Evolutionary conservation across 352 stramenopile species (phyloP), one percentile per base, ranked within the genome.

Genomic region (Phytophthora syringae): DNA sequence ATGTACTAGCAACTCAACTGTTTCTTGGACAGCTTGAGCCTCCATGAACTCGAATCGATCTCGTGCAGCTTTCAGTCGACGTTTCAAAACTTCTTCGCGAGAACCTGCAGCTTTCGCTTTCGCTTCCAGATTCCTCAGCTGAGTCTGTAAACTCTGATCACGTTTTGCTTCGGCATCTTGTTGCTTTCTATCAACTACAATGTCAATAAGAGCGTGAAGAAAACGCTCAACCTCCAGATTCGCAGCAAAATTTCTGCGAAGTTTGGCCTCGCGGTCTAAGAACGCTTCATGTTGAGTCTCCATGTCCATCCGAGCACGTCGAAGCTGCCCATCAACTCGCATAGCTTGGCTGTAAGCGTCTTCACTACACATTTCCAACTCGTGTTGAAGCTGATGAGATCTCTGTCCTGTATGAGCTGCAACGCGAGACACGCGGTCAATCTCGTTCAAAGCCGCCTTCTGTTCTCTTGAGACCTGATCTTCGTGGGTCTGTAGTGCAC

Each of bases 301-400:
- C 43, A 74, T 18, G 5, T 10, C 43, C 13, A n/a, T 20, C 16
- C 63, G 64, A 39, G 54, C 57, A 22, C 25, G 59, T 24, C 43
- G 65, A 20, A 74, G 32, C 15, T 65, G 34, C 1, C 70, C 56
- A 10, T 58, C 25, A 4, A 70, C 45, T 1, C 71, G 64, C 39
- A 70, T 37, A 1, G 57, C 53, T 60, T 77, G 62, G 3, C 70
- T 32, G 2, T 67, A 58, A 0, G 70, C 64, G 20, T 90, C 77
- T 61, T 89, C 78, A 34, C 62, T 80, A 9, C 60, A 59, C 67
- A 84, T 79, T 22, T 79, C 50, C 22, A 88, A 47, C 34, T 78
- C 52, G 11, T 82, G 56, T 4, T 64, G 25, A 32, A 84, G 58
- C 20, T 61, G 32, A 2, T 60, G 18, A 20, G 82, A 59, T n/a